These are phyloP conservation scores for Apiospora kogelbergensis DNA, from an alignment of 2,329 filamentous ascomycete genomes.

Conservation along the genomic window DNA sequence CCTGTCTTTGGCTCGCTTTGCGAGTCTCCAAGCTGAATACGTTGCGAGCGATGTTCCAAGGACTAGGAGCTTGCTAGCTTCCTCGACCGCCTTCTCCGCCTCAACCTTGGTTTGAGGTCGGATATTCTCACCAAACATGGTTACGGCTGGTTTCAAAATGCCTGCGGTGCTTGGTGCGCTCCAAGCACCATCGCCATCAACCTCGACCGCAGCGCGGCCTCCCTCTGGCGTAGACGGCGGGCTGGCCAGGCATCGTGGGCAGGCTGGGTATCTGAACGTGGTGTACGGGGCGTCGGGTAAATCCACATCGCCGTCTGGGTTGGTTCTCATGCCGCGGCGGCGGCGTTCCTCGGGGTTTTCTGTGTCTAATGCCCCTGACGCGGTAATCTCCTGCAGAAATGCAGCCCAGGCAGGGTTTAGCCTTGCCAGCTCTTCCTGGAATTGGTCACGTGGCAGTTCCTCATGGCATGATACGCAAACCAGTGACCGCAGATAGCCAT, in stretches of 20 bases:
- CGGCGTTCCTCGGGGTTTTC: slow-evolving; percentile 72
- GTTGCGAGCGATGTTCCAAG: slow-evolving; percentile 90
- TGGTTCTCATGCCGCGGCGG: slow-evolving; percentile 72
- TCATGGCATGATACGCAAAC: slow-evolving; percentile 78
- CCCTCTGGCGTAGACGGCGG: slow-evolving; percentile 60
- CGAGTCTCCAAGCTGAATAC: slow-evolving; percentile 90
- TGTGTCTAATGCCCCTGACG: slow-evolving; percentile 72
- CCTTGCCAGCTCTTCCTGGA: slow-evolving; percentile 72
- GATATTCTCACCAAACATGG: slow-evolving; percentile 96
- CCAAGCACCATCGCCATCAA: slow-evolving; percentile 83
- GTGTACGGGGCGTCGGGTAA: slow-evolving; percentile 83
- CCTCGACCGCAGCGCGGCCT: slow-evolving; percentile 57
- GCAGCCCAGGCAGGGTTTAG: slow-evolving; percentile 86
- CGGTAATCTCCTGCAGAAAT: slow-evolving; percentile 71
- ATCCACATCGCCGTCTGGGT: slow-evolving; percentile 94
- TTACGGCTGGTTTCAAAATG: slow-evolving; percentile 86
- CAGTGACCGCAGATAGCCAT: slow-evolving; percentile 82
- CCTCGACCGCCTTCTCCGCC: slow-evolving; percentile 79
- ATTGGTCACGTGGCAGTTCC: slow-evolving; percentile 68
- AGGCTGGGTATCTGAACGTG: slow-evolving; percentile 88
- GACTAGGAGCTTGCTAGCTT: slow-evolving; percentile 72
- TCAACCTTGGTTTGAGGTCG: slow-evolving; percentile 64
- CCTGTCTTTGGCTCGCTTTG: slow-evolving; percentile 77
- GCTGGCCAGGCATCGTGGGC: slow-evolving; percentile 71
- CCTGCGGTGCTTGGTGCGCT: slow-evolving; percentile 64